These are phyloP conservation scores for Tilletia horrida DNA, from an alignment of 1,284 basidiomycete species.

Conservation along the genomic window DNA sequence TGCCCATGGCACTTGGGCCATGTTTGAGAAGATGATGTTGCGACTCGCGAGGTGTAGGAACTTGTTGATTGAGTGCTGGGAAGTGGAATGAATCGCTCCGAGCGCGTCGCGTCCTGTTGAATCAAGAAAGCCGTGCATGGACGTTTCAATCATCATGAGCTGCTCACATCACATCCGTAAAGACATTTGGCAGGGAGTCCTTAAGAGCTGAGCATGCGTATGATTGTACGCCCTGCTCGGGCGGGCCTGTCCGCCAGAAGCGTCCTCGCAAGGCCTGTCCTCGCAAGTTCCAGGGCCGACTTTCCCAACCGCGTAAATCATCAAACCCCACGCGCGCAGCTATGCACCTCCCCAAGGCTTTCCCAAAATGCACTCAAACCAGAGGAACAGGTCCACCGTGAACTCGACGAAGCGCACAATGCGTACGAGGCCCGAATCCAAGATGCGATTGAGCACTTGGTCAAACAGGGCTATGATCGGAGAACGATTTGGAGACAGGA, in stretches of 20 bases:
- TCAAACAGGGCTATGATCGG: background rate
- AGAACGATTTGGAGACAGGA: slow-evolving; percentile 15
- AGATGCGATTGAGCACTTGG: background rate
- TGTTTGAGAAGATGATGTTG: too few species aligned
- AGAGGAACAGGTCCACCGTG: background rate
- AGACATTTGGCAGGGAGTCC: background rate
- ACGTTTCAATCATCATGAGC: too few species aligned
- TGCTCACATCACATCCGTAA: too few species aligned
- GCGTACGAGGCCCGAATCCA: slow-evolving; percentile 4
- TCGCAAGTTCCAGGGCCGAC: background rate
- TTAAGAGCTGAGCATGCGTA: background rate
- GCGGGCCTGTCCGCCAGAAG: background rate
- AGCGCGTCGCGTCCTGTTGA: too few species aligned
- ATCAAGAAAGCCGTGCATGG: too few species aligned
- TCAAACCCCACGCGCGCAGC: background rate
- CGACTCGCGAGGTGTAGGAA: too few species aligned
- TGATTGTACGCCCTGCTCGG: background rate
- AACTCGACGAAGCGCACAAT: background rate
- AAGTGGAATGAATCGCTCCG: too few species aligned
- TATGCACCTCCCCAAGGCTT: slow-evolving; percentile 1
- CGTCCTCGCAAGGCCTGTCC: background rate
- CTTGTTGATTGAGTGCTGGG: too few species aligned
- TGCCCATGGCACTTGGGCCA: too few species aligned
- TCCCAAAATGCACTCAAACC: background rate
- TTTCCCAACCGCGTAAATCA: background rate